These are phyloP conservation scores for Linnemannia schmuckeri DNA, from an alignment of 192 early-diverging fungal species.

Conservation along the genomic window DNA sequence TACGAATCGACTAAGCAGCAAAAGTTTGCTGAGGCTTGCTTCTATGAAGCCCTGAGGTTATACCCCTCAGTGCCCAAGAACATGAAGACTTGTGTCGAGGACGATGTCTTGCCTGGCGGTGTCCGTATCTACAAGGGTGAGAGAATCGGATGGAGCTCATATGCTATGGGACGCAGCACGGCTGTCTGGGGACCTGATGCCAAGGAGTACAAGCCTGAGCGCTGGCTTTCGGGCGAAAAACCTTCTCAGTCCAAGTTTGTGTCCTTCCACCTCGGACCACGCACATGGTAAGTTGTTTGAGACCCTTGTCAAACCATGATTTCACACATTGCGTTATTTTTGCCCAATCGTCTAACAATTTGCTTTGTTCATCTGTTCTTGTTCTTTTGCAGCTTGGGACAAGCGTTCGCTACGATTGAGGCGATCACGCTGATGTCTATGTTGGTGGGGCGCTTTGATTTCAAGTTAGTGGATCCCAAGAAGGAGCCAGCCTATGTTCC, in stretches of 20 bases:
- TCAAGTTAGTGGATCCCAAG: constrained; percentile 51
- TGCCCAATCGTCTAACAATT: neutral
- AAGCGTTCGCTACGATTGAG: constrained; percentile 60
- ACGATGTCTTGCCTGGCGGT: constrained; percentile 76
- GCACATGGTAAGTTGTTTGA: constrained; percentile 39
- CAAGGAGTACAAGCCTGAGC: constrained; percentile 71
- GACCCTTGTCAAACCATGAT: neutral
- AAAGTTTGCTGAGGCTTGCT: constrained; percentile 56
- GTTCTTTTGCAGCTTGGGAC: constrained; percentile 41
- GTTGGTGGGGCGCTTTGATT: constrained; percentile 51
- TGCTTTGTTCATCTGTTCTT: neutral
- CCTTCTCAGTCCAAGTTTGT: constrained; percentile 63
- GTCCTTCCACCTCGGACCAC: constrained; percentile 71
- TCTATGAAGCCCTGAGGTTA: constrained; percentile 74
- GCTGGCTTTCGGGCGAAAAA: constrained; percentile 68
- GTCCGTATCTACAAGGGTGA: constrained; percentile 67
- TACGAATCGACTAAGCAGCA: constrained; percentile 50
- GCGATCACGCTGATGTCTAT: constrained; percentile 48
- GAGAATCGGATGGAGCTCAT: constrained; percentile 64
- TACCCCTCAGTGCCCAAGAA: constrained; percentile 80
- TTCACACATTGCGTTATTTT: neutral
- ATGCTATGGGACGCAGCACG: constrained; percentile 64
- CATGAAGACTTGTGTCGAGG: constrained; percentile 69
- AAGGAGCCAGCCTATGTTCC: constrained; percentile 30
- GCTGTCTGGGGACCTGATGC: constrained; percentile 77